Evolutionary conservation across 2,329 filamentous ascomycete species (phyloP).

Genomic region (Pseudophaeomoniella oleicola): DNA sequence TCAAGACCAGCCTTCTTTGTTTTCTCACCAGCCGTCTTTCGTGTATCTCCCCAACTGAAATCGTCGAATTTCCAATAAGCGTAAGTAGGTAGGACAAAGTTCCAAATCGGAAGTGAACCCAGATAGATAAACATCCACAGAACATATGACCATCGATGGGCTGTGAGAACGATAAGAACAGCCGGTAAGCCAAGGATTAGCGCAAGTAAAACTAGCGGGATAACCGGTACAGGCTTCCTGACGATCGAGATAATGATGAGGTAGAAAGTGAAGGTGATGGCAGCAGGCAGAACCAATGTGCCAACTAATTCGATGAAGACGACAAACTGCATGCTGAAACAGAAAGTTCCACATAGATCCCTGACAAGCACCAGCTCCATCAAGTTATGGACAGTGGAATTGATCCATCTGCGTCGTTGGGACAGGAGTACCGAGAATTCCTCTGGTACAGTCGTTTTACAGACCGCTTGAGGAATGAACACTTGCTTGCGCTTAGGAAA

Average conservation of each 20-base stretch:
- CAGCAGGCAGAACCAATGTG: conserved; percentile 85
- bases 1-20: conserved; percentile 76
- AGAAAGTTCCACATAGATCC: conserved; percentile 95
- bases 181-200: conserved; percentile 90
- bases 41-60: conserved; percentile 97
- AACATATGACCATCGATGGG: conserved; percentile 83
- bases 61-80: conserved; percentile 99
- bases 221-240: conserved; percentile 61
- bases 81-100: conserved; percentile 86
- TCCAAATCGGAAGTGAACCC: conserved; percentile 86
- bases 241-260: conserved; percentile 82
- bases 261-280: conserved; percentile 94
- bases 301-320: conserved; percentile 91
- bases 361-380: conserved; percentile 94
- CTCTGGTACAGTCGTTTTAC: conserved; percentile 95
- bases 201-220: conserved; percentile 75
- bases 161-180: conserved; percentile 81
- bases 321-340: conserved; percentile 99
- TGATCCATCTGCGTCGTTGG: conserved; percentile 95
- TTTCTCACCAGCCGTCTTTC: conserved; percentile 85
- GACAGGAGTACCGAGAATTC: conserved; percentile 84
- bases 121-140: conserved; percentile 97
- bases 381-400: conserved; percentile 95
- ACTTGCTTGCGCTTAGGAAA: conserved; percentile 99
- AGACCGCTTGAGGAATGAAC: conserved; percentile 95